Percentiles rank a stretch among this genome's conserved stretches.
Evolutionary conservation across 345 rosid species (phyloP).

Genomic region (Zanthoxylum bungeanum): DNA sequence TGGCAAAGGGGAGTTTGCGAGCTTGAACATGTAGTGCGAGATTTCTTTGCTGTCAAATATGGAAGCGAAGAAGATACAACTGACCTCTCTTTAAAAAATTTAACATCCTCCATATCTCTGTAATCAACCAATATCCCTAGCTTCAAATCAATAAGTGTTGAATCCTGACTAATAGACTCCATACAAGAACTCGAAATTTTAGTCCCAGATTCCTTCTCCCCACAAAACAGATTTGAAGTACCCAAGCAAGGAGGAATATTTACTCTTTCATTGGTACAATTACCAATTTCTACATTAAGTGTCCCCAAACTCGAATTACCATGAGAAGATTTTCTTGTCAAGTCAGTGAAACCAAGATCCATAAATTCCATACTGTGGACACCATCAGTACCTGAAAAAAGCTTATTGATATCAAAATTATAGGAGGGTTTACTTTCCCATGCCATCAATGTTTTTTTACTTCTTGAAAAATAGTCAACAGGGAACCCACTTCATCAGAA

Average conservation of each 20-base stretch:
- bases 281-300: slow-evolving; percentile 19
- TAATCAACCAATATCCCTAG: slow-evolving; percentile 34
- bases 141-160: slow-evolving; percentile 34
- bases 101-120: slow-evolving; percentile 17
- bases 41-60: slow-evolving; percentile 23
- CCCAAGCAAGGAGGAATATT: slow-evolving; percentile 29
- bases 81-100: slow-evolving; percentile 20
- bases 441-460: slow-evolving; percentile 28
- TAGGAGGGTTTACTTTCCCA: slow-evolving; percentile 35
- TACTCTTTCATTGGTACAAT: slow-evolving; percentile 28
- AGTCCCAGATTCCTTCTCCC: slow-evolving; percentile 23
- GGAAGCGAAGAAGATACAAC: slow-evolving; percentile 11
- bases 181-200: slow-evolving; percentile 26
- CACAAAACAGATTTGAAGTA: slow-evolving; percentile 29
- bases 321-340: slow-evolving; percentile 30
- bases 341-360: slow-evolving; percentile 33
- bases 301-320: slow-evolving; percentile 13
- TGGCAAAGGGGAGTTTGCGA: slow-evolving; percentile 39
- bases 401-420: slow-evolving; percentile 26
- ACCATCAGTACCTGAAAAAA: slow-evolving; percentile 24
- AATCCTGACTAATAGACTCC: slow-evolving; percentile 33
- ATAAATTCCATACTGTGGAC: slow-evolving; percentile 32
- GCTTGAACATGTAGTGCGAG: slow-evolving; percentile 20
- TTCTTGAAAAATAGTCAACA: slow-evolving; percentile 34
- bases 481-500: slow-evolving; percentile 38